phyloP scores from a whole-genome alignment of 1,139 yeast species.

The Casaregolazyma suthepensis region DNA sequence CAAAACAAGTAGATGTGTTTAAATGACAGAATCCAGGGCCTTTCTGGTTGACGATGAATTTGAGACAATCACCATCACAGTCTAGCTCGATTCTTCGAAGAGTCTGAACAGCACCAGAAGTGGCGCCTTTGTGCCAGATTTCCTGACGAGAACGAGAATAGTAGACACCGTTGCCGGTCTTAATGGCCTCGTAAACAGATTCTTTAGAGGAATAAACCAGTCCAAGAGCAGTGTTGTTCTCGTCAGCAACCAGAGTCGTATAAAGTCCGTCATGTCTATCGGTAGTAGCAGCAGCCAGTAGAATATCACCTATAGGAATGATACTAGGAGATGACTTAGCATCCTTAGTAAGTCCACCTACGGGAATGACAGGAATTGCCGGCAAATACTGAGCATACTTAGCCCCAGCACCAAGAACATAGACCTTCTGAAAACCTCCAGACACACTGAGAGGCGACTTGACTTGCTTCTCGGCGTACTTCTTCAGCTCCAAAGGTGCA shows the following conservation, averaged over 20 bases:
- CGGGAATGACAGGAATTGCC: constrained; percentile 45
- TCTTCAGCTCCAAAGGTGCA: not conserved
- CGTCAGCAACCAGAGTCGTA: constrained; percentile 78
- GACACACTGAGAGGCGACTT: constrained; percentile 19
- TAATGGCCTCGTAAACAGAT: constrained; percentile 75
- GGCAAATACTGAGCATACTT: constrained; percentile 22
- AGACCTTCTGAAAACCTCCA: constrained; percentile 44
- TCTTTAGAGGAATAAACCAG: constrained; percentile 83
- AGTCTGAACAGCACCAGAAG: constrained; percentile 89
- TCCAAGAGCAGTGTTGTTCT: constrained; percentile 65
- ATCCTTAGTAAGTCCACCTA: constrained; percentile 41
- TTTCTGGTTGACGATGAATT: constrained; percentile 74
- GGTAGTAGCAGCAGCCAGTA: constrained; percentile 56
- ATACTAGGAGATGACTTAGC: constrained; percentile 21
- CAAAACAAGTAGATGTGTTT: constrained; percentile 75
- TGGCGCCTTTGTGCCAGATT: constrained; percentile 92
- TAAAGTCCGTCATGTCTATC: constrained; percentile 84
- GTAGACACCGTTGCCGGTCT: constrained; percentile 82
- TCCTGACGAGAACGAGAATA: constrained; percentile 78
- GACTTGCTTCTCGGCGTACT: constrained; percentile 5
- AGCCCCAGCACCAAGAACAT: constrained; percentile 26
- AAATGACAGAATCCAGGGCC: constrained; percentile 93
- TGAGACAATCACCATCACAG: constrained; percentile 88
- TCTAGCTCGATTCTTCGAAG: constrained; percentile 63
- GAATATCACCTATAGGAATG: constrained; percentile 46